phyloP scores from a whole-genome alignment of 1,139 yeast genomes.

The Debaryomyces nepalensis region DNA sequence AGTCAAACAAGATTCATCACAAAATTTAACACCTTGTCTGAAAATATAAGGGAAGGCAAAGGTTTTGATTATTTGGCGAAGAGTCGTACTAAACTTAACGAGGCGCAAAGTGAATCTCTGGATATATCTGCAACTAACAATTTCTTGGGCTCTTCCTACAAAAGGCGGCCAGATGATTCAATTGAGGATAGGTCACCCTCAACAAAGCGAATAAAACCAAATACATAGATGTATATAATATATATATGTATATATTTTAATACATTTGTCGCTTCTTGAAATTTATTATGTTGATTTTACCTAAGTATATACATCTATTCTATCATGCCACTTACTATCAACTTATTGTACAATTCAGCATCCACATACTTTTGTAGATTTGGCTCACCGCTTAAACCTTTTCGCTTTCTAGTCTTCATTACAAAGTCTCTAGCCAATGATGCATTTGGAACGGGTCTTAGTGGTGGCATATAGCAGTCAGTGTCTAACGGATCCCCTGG shows the following conservation, averaged over 20 bases:
- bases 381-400: conserved; percentile 84
- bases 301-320: conserved; percentile 5
- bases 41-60: conserved; percentile 26
- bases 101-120: no score
- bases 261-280: neutral
- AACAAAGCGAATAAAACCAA: conserved; percentile 1
- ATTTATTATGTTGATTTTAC: neutral
- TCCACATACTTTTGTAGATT: conserved; percentile 73
- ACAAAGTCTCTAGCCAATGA: conserved; percentile 88
- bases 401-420: conserved; percentile 83
- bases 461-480: conserved; percentile 62
- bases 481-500: conserved; percentile 92
- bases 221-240: conserved; percentile 12
- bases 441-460: conserved; percentile 72
- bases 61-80: conserved; percentile 25
- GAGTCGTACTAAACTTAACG: neutral
- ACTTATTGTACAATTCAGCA: conserved; percentile 54
- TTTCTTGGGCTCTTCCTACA: no score
- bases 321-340: conserved; percentile 52
- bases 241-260: conserved; percentile 5
- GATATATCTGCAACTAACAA: no score
- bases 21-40: conserved; percentile 33
- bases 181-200: neutral
- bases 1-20: conserved; percentile 40
- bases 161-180: neutral